phyloP scores from a whole-genome alignment of 768 basidiomycete species.

The Rhodotorula paludigena region DNA sequence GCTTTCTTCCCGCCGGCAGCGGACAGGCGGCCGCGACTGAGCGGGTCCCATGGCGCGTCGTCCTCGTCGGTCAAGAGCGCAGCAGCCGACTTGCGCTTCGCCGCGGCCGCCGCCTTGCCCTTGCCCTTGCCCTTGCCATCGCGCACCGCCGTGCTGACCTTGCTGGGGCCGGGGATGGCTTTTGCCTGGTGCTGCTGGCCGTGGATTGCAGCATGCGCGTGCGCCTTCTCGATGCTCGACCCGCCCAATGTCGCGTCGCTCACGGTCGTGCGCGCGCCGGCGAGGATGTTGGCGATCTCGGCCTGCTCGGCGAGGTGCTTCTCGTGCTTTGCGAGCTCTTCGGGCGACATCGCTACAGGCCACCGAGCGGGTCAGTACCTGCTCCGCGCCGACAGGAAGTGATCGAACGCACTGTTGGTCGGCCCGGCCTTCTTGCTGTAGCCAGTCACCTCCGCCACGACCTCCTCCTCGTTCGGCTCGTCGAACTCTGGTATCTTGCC shows the following conservation, averaged over 20 bases:
- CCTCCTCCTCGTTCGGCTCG: slow-evolving; percentile 53
- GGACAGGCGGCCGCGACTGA: background rate
- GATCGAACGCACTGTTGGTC: slow-evolving; percentile 1
- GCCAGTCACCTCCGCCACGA: slow-evolving; percentile 19
- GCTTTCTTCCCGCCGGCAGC: background rate
- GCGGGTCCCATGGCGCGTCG: background rate
- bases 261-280: background rate
- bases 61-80: background rate
- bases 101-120: background rate
- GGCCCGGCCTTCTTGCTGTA: slow-evolving; percentile 4
- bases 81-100: background rate
- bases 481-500: slow-evolving; percentile 43
- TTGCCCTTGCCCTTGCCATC: too few species aligned
- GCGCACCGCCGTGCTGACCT: too few species aligned
- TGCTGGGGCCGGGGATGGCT: too few species aligned
- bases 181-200: too few species aligned
- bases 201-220: background rate
- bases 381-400: background rate
- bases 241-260: slow-evolving; percentile 22
- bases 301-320: slow-evolving; percentile 1
- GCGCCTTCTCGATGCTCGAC: slow-evolving; percentile 1
- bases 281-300: slow-evolving; percentile 16
- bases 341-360: slow-evolving; percentile 1
- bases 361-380: background rate
- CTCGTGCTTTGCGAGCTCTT: background rate